phyloP scores from a whole-genome alignment of 805 yeast genomes.

The Lachancea nothofagi region DNA sequence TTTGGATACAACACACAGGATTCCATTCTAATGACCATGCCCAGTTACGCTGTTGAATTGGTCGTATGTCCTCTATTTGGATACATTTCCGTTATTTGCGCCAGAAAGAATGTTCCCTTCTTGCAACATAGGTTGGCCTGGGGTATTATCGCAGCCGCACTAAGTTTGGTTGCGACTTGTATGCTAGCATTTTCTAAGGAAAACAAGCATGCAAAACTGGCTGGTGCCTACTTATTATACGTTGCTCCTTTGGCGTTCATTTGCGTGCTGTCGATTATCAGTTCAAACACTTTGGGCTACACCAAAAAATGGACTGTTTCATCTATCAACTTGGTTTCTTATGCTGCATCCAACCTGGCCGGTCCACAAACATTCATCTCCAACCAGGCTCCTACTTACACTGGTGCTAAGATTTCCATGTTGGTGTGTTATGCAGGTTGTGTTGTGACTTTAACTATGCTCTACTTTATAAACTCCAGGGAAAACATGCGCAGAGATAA shows the following conservation, averaged over 20 bases:
- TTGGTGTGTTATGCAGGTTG: constrained; percentile 41
- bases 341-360: constrained; percentile 56
- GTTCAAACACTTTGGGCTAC: constrained; percentile 54
- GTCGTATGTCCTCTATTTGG: constrained; percentile 28
- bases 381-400: constrained; percentile 50
- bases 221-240: constrained; percentile 32
- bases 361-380: constrained; percentile 64
- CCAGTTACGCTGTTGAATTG: constrained; percentile 39
- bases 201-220: constrained; percentile 29
- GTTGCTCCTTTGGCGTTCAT: constrained; percentile 31
- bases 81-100: constrained; percentile 18
- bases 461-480: constrained; percentile 25
- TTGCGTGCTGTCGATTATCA: constrained; percentile 26
- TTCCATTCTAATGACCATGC: constrained; percentile 38
- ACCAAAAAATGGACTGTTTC: constrained; percentile 56
- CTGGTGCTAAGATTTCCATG: constrained; percentile 44
- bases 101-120: constrained; percentile 14
- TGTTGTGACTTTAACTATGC: constrained; percentile 28
- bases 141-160: constrained; percentile 29
- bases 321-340: constrained; percentile 52
- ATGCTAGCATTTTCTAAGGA: constrained; percentile 38
- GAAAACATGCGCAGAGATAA: constrained; percentile 39
- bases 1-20: constrained; percentile 36
- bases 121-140: constrained; percentile 26
- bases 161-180: constrained; percentile 31